These are phyloP conservation scores for Myxozyma geophila DNA, from an alignment of 805 yeast genomes.

Conservation along the genomic window DNA sequence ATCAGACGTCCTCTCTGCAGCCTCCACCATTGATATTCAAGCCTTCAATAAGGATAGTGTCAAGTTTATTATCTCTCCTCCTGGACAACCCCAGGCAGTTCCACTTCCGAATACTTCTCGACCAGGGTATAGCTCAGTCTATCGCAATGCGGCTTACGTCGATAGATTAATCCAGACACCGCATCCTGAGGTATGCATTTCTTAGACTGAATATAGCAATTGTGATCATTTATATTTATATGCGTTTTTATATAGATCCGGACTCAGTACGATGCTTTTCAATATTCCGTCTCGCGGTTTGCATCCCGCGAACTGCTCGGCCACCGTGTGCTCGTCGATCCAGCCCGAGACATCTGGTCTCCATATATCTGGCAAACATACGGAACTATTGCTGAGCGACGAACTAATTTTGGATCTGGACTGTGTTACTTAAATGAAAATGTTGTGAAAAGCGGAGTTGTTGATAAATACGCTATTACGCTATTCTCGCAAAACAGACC, in stretches of 20 bases:
- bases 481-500: constrained; percentile 61
- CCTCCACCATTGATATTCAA: constrained; percentile 2
- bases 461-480: constrained; percentile 55
- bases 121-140: constrained; percentile 58
- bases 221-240: background rate
- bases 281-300: constrained; percentile 39
- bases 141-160: constrained; percentile 51
- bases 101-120: constrained; percentile 49
- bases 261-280: constrained; percentile 49
- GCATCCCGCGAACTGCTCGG: constrained; percentile 49
- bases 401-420: constrained; percentile 61
- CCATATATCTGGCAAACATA: constrained; percentile 55
- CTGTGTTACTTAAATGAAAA: constrained; percentile 48
- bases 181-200: constrained; percentile 42
- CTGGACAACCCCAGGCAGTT: constrained; percentile 46
- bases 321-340: constrained; percentile 45
- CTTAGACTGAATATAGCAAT: background rate
- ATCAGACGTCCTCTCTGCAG: constrained; percentile 18
- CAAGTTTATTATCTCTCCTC: constrained; percentile 10
- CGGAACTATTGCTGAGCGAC: constrained; percentile 50
- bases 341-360: constrained; percentile 48
- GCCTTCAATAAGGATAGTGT: constrained; percentile 30
- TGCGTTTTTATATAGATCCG: constrained; percentile 37
- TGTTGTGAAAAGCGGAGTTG: constrained; percentile 37
- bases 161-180: constrained; percentile 42